phyloP scores from a whole-genome alignment of 2,329 filamentous ascomycete species.

The Beauveria brongniartii region DNA sequence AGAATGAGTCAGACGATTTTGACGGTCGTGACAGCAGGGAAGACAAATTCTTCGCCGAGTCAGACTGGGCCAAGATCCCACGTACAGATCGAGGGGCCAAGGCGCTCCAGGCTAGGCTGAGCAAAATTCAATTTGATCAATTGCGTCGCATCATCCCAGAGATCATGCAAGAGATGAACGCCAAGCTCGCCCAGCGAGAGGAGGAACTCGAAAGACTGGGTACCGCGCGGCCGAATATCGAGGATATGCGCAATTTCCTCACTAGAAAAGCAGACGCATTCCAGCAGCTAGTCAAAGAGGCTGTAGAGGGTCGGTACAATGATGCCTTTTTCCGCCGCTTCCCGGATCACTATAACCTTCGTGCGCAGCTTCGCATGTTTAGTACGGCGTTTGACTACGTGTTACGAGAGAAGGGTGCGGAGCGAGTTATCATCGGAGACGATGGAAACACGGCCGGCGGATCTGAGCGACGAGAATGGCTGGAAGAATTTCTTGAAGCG shows the following conservation, averaged over 20 bases:
- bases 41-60: conserved; percentile 18
- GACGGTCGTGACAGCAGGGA: conserved; percentile 21
- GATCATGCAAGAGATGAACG: conserved; percentile 15
- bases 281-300: conserved; percentile 13
- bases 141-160: conserved; percentile 16
- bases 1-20: conserved; percentile 15
- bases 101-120: conserved; percentile 22
- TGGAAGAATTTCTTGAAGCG: conserved; percentile 16
- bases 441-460: neutral
- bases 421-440: neutral
- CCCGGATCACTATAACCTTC: conserved; percentile 11
- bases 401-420: conserved; percentile 13
- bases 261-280: conserved; percentile 24
- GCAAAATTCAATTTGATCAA: conserved; percentile 18
- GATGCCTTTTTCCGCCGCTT: conserved; percentile 24
- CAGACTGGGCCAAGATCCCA: conserved; percentile 7
- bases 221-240: conserved; percentile 7
- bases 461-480: conserved; percentile 15
- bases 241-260: conserved; percentile 21
- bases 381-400: conserved; percentile 15
- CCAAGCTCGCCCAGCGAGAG: conserved; percentile 8
- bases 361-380: conserved; percentile 16
- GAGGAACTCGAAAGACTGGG: conserved; percentile 11
- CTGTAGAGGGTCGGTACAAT: conserved; percentile 11
- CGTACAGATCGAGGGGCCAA: conserved; percentile 17